These are phyloP conservation scores for Pelargonium fulgidum DNA, from an alignment of 441 rosid genomes.

Conservation along the genomic window DNA sequence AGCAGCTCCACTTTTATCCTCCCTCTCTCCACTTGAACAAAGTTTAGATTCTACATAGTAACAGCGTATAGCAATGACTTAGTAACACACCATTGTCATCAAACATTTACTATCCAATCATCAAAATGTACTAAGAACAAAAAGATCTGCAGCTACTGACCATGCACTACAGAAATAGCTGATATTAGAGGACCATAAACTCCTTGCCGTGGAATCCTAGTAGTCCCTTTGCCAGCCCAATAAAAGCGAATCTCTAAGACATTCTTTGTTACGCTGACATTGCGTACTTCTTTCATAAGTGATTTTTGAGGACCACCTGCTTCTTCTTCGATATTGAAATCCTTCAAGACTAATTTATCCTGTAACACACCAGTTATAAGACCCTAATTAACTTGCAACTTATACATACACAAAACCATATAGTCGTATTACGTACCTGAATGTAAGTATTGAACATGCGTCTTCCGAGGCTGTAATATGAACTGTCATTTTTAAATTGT, in stretches of 20 bases:
- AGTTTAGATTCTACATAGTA: neutral
- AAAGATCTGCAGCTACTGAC: neutral
- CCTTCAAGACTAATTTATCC: neutral
- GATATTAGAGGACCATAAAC: slow-evolving; percentile 4
- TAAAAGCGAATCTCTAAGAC: neutral
- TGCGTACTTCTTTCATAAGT: neutral
- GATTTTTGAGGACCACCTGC: neutral
- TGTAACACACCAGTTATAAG: neutral
- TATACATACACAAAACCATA: neutral
- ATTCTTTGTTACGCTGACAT: neutral
- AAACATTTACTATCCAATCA: too few relatives aligned
- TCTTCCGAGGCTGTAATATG: slow-evolving; percentile 47
- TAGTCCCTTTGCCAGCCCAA: slow-evolving; percentile 4
- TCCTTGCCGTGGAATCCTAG: neutral
- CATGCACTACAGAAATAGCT: neutral
- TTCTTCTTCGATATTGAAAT: neutral
- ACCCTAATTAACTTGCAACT: neutral
- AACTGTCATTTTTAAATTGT: slow-evolving; percentile 33
- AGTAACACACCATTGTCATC: neutral
- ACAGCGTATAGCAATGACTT: neutral
- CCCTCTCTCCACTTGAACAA: neutral
- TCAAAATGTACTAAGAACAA: neutral
- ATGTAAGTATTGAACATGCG: slow-evolving; percentile 53
- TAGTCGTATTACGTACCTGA: slow-evolving; percentile 34
- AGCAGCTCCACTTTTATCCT: neutral